A percentile compares a stretch with the other conserved stretches of the same genome.
Conservation (phyloP, 129 eudicot genomes). For the Arctium lappa region DNA sequence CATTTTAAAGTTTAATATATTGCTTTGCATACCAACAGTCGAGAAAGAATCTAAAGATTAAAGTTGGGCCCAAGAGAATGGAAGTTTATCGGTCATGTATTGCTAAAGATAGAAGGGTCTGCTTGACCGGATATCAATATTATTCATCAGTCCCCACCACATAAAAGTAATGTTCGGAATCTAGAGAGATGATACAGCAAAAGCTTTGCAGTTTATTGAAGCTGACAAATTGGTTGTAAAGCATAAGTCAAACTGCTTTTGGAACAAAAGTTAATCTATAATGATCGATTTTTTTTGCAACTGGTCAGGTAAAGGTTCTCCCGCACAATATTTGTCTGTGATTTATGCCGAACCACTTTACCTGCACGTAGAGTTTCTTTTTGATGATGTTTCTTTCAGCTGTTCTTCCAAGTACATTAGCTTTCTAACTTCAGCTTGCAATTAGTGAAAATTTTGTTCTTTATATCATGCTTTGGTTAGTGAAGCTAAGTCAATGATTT, state of each 20-base stretch:
- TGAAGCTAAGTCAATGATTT: conserved; percentile 8
- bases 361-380: not conserved
- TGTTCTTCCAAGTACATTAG: not conserved
- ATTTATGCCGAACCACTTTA: conserved; percentile 15
- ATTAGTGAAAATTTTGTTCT: not conserved
- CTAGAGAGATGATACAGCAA: conserved; percentile 42
- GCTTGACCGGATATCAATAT: conserved; percentile 24
- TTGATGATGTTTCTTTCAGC: not conserved
- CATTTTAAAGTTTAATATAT: conserved; percentile 35
- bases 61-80: conserved; percentile 41
- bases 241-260: conserved; percentile 26
- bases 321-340: conserved; percentile 18
- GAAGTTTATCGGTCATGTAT: conserved; percentile 37
- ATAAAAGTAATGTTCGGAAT: conserved; percentile 35
- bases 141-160: conserved; percentile 32
- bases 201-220: conserved; percentile 48
- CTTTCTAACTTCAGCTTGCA: not conserved
- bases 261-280: conserved; percentile 43
- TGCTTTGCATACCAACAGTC: conserved; percentile 63
- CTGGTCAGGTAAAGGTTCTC: conserved; percentile 45
- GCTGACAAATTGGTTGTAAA: conserved; percentile 39
- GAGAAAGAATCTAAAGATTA: conserved; percentile 56
- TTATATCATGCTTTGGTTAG: not conserved
- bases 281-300: conserved; percentile 29
- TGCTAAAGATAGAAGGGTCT: conserved; percentile 39